Percentiles rank a stretch among this genome's conserved stretches.
These are phyloP conservation scores for Bruguiera hainesii DNA, from an alignment of 441 rosid species.

Conservation along the genomic window DNA sequence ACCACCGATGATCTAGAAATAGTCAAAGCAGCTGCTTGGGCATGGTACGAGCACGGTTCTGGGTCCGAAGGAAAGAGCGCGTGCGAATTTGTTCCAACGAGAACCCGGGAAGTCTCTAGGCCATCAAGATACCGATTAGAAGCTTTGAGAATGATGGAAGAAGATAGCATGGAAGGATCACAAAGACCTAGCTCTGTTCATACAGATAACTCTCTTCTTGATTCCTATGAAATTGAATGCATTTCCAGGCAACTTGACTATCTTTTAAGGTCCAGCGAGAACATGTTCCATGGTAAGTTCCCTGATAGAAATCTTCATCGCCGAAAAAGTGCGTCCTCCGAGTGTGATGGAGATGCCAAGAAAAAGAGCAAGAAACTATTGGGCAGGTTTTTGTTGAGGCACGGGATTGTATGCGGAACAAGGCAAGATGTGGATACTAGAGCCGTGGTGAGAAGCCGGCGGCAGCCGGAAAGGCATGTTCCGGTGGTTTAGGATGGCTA, in stretches of 20 bases:
- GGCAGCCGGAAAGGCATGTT: conserved; percentile 12
- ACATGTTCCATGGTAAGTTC: not conserved
- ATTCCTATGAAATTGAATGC: conserved; percentile 41
- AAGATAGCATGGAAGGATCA: conserved; percentile 4
- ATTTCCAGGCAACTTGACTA: conserved; percentile 46
- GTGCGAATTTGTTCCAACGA: conserved; percentile 30
- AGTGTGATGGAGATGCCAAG: conserved; percentile 3
- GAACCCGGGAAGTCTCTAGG: conserved; percentile 18
- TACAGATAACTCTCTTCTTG: conserved; percentile 41
- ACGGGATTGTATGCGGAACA: conserved; percentile 45
- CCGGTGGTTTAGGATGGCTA: conserved; percentile 15
- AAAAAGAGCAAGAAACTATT: conserved; percentile 23
- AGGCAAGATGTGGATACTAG: conserved; percentile 43
- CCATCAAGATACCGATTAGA: conserved; percentile 80
- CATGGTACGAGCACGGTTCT: conserved; percentile 66
- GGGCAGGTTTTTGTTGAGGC: conserved; percentile 36
- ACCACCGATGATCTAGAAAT: conserved; percentile 36
- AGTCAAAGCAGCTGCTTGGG: conserved; percentile 91
- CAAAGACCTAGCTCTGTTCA: conserved; percentile 18
- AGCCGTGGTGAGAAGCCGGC: conserved; percentile 18
- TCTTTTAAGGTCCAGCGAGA: conserved; percentile 23
- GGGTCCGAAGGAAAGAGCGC: conserved; percentile 44
- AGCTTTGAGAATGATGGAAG: conserved; percentile 29
- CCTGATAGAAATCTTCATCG: conserved; percentile 9
- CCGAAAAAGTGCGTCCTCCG: conserved; percentile 1